phyloP scores from a whole-genome alignment of 2,329 filamentous ascomycete species.

The Achaetomium macrosporum region DNA sequence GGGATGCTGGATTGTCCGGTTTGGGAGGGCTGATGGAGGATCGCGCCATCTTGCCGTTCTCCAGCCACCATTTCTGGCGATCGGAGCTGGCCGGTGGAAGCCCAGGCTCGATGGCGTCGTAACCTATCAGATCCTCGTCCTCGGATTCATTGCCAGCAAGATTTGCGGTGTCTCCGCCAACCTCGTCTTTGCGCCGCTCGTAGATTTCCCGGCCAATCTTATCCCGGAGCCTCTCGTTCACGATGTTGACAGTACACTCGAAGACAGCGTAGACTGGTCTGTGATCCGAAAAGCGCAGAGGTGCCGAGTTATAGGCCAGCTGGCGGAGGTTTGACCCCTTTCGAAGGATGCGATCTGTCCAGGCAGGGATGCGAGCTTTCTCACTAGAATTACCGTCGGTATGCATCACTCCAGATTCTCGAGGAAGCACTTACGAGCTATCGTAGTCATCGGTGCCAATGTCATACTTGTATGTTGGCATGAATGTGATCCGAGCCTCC shows the following conservation, averaged over 20 bases:
- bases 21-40: slow-evolving; percentile 63
- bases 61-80: slow-evolving; percentile 64
- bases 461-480: slow-evolving; percentile 95
- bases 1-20: slow-evolving; percentile 39
- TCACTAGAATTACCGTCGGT: slow-evolving; percentile 53
- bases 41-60: slow-evolving; percentile 67
- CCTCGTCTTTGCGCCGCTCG: slow-evolving; percentile 57
- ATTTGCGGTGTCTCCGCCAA: slow-evolving; percentile 57
- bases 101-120: slow-evolving; percentile 77
- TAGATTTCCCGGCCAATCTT: slow-evolving; percentile 71
- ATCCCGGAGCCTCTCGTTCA: slow-evolving; percentile 70
- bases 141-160: slow-evolving; percentile 54
- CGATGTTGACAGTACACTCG: slow-evolving; percentile 71
- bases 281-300: slow-evolving; percentile 87
- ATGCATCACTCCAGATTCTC: background rate
- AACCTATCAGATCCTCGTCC: slow-evolving; percentile 75
- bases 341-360: slow-evolving; percentile 89
- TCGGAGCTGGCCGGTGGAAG: slow-evolving; percentile 63
- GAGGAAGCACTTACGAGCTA: slow-evolving; percentile 59
- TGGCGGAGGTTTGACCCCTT: slow-evolving; percentile 82
- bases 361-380: slow-evolving; percentile 90
- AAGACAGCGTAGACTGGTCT: slow-evolving; percentile 92
- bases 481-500: slow-evolving; percentile 79
- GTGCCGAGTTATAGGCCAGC: slow-evolving; percentile 73
- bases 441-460: slow-evolving; percentile 85